Evolutionary conservation across 192 early-diverging fungal species (phyloP).

Genomic region (Coemansia sp.): DNA sequence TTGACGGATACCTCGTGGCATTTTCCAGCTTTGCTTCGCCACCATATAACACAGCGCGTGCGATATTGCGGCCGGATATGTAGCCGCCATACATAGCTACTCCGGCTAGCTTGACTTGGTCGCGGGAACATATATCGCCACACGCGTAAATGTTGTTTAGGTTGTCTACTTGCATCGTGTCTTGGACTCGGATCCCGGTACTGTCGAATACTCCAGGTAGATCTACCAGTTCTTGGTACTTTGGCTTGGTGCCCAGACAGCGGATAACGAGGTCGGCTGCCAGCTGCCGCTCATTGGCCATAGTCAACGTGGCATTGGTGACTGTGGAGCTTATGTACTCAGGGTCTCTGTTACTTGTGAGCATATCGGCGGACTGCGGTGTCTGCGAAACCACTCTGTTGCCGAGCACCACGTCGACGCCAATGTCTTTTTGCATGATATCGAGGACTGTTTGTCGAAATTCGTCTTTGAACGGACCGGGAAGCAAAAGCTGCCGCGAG

Average conservation of each 20-base stretch:
- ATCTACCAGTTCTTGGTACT: background rate
- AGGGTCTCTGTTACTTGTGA: background rate
- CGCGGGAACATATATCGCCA: conserved; percentile 65
- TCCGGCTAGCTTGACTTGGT: conserved; percentile 44
- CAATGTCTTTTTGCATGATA: conserved; percentile 22
- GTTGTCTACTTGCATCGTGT: conserved; percentile 69
- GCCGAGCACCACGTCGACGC: conserved; percentile 36
- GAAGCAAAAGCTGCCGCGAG: conserved; percentile 29
- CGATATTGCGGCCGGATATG: conserved; percentile 43
- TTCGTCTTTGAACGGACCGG: conserved; percentile 36
- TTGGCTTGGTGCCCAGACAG: conserved; percentile 24
- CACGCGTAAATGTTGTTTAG: conserved; percentile 72
- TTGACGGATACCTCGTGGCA: conserved; percentile 14
- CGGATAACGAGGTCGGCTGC: conserved; percentile 26
- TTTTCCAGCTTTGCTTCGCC: conserved; percentile 13
- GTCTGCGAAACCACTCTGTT: conserved; percentile 26
- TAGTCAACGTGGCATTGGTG: conserved; percentile 11
- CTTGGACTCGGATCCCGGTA: conserved; percentile 48
- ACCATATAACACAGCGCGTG: conserved; percentile 18
- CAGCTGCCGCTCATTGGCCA: conserved; percentile 13
- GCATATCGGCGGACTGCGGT: conserved; percentile 28
- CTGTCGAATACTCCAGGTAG: conserved; percentile 15
- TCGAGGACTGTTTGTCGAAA: conserved; percentile 24
- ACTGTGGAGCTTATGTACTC: conserved; percentile 8
- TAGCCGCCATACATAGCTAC: conserved; percentile 46